phyloP scores from a whole-genome alignment of 345 rosid species.

The Hypericum perforatum region DNA sequence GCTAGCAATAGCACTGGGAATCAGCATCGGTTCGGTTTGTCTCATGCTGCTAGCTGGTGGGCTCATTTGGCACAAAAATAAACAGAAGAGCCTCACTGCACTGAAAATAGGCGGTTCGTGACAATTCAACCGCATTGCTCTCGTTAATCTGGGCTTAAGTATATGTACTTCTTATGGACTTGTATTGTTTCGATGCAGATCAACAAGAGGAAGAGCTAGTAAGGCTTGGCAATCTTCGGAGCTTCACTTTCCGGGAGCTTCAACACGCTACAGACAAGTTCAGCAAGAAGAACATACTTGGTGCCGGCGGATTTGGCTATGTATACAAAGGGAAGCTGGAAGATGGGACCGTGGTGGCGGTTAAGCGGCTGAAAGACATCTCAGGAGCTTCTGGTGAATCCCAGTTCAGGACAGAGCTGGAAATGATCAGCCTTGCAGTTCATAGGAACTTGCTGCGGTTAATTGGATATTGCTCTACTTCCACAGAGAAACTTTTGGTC shows the following conservation, averaged over 20 bases:
- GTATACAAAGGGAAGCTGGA: constrained; percentile 85
- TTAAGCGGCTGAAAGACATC: constrained; percentile 72
- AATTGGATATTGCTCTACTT: constrained; percentile 71
- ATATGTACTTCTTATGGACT: neutral
- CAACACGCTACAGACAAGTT: constrained; percentile 73
- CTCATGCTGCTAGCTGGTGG: constrained; percentile 40
- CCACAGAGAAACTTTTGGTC: constrained; percentile 72
- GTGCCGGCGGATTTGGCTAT: constrained; percentile 89
- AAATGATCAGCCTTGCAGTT: constrained; percentile 94
- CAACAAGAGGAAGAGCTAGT: constrained; percentile 57
- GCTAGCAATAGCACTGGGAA: constrained; percentile 61
- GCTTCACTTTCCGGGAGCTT: constrained; percentile 78
- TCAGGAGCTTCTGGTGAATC: constrained; percentile 69
- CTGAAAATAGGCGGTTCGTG: constrained; percentile 48
- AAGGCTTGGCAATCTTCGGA: constrained; percentile 69
- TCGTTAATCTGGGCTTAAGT: no score
- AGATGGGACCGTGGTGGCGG: constrained; percentile 65
- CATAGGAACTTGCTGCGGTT: constrained; percentile 74
- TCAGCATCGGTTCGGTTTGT: constrained; percentile 43
- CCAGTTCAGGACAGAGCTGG: constrained; percentile 85
- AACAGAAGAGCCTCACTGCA: constrained; percentile 28
- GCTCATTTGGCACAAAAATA: constrained; percentile 47
- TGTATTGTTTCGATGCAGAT: constrained; percentile 30
- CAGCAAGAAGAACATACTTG: constrained; percentile 72
- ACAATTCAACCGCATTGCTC: neutral